Evolutionary conservation across 1,284 basidiomycete genomes (phyloP), one percentile per base, ranked within the genome.

Genomic region (Gymnopus androsaceus): DNA sequence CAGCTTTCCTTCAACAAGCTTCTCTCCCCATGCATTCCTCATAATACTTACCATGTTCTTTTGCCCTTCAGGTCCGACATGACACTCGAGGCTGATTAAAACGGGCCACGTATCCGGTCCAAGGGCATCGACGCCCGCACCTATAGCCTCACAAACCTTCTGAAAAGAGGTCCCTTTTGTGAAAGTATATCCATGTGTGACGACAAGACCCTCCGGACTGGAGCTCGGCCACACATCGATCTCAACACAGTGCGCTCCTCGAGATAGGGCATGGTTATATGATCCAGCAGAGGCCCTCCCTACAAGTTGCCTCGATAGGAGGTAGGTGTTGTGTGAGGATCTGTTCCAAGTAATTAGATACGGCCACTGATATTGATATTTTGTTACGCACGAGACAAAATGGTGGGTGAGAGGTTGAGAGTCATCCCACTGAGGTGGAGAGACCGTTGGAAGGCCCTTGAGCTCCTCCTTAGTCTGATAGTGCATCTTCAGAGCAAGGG

Each of bases 271-370:
- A 58, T 84, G 78, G 3, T 73, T 78, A 64, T 88, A 88, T 0
- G 76, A 77, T 1, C 75, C 72, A 1, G 83, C 74, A 6, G 83
- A 84, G 3, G 82, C 72, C 33, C 73, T 74, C 3, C 85, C 85
- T 25, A 84, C 69, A 12, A 88, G 67, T 64, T 87, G 86, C 42
- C 82, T 75, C 1, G 79, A 77, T 3, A 85, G 71, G 2, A 88
- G 77, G 60, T 88, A 88, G 3, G 85, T 87, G 62, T 86, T 86
- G 60, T 86, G 84, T 0, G 84, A 87, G 1, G 83, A 83, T 11
- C 82, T 83, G 63, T 11, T 31, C 36, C 28, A 25, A 17, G 23
- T 21, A 23, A 53, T 23, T 42, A 25, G 6, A 6, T 21, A 12
- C n/a, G 23, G 54, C 0, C 4, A 7, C 38, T 50, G 46, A 41